Percentiles rank a stretch among this genome's conserved stretches.
These are phyloP conservation scores for Gremmenia infestans DNA, from an alignment of 2,329 filamentous ascomycete genomes.

Conservation along the genomic window DNA sequence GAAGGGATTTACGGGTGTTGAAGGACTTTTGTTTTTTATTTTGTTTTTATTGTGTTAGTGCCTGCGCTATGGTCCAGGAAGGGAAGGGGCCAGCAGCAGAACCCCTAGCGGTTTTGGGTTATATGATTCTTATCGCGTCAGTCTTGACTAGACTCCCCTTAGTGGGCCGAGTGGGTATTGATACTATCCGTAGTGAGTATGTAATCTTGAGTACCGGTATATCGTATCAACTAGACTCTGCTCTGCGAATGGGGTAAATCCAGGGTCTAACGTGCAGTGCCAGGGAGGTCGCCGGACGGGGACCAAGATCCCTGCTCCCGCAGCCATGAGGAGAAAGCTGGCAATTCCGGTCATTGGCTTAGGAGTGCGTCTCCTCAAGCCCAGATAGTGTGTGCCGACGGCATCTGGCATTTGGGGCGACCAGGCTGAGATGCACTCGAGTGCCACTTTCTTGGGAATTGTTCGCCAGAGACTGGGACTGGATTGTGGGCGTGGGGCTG, in stretches of 20 bases:
- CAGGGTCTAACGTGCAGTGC: background rate
- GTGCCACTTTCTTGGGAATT: background rate
- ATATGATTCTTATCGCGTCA: too few relatives aligned
- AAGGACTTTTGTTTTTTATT: too few relatives aligned
- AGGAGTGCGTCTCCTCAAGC: background rate
- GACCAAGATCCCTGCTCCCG: background rate
- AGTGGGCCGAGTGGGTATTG: background rate
- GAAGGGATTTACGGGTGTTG: too few relatives aligned
- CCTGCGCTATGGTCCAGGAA: too few relatives aligned
- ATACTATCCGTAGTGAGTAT: too few relatives aligned
- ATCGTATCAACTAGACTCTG: too few relatives aligned
- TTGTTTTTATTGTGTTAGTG: too few relatives aligned
- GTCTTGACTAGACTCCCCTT: too few relatives aligned
- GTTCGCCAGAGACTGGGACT: background rate
- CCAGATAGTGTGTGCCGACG: background rate
- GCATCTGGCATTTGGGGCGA: background rate
- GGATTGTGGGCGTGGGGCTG: background rate
- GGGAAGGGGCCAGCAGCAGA: too few relatives aligned
- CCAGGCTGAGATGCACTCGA: background rate
- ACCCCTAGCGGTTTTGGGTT: too few relatives aligned
- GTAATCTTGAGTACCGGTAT: too few relatives aligned
- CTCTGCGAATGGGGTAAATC: too few relatives aligned
- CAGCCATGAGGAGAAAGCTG: background rate
- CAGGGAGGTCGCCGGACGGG: background rate
- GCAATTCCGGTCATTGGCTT: slow-evolving; percentile 8